Evolutionary conservation across 306 rosid species (phyloP), one percentile per base, ranked within the genome.

Genomic region (Medicago lupulina): DNA sequence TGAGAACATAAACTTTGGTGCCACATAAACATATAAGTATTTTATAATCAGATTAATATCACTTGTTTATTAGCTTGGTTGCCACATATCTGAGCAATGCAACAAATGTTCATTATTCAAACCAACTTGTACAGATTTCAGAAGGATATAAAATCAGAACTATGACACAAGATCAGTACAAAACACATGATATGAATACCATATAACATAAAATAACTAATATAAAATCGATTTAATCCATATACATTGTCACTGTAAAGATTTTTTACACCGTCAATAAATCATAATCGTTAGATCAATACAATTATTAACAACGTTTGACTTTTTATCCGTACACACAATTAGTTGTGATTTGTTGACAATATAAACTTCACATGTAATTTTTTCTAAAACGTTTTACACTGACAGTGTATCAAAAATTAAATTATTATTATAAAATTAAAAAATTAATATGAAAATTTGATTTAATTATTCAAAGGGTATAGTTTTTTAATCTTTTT

Each of bases 71-170:
- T 69, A 47, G 57, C 50, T n/a, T 28, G 21, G 73, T 25, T 50
- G 38, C 43, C 67, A 61, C 44, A 67, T 23, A 71, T 71, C 67
- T 62, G 41, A 71, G 46, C 49, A 64, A 78, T 53, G 80, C 64
- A 81, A 62, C 40, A 17, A 72, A 76, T 74, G 54, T 68, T 59
- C 73, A 41, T 44, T 23, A 76, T 62, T 49, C 53, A 67, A 80
- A 67, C 57, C 63, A 71, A 21, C 70, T 43, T 28, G 70, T 62
- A 77, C 51, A 51, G 59, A 60, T 67, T 47, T 39, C 51, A 60
- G 44, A 57, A 74, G 7, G 7, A 21, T 17, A 54, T 51, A 63
- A 76, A 76, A 73, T 70, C 47, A 71, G 57, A 46, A 59, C 63
- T 4, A 10, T 34, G 38, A 64, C 71, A 60, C 15, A 39, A 73